A percentile compares a stretch with the other conserved stretches of the same genome.
Conservation (phyloP, 164 flowering plant genomes). For the Chimonanthus salicifolius region DNA sequence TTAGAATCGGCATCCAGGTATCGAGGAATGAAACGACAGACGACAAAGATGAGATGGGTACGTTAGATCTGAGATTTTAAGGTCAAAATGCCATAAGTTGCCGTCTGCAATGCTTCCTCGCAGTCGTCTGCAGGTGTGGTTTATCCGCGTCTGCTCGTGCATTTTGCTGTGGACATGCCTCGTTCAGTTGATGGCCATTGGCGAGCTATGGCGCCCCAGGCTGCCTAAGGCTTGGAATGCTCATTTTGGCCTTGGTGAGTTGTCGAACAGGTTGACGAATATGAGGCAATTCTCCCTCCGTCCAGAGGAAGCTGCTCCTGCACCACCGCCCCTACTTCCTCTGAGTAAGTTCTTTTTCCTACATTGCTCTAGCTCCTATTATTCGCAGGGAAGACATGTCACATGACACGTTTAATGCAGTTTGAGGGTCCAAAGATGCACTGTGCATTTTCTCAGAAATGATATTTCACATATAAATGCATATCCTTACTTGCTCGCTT, state of each 20-base stretch:
- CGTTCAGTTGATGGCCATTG: conserved; percentile 80
- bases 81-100: no score
- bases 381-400: no score
- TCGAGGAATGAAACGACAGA: no score
- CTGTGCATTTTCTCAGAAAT: no score
- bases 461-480: no score
- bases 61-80: no score
- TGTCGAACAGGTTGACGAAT: conserved; percentile 28
- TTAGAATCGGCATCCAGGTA: no score
- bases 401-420: no score
- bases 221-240: conserved; percentile 23
- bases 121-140: conserved; percentile 76
- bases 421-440: no score
- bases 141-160: conserved; percentile 77
- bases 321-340: conserved; percentile 36
- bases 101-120: conserved; percentile 4
- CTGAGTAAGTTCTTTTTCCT: conserved; percentile 41
- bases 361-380: no score
- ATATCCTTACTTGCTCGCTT: no score
- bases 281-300: conserved; percentile 20
- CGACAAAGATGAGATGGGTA: no score
- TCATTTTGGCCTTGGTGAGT: background rate
- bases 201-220: conserved; percentile 72
- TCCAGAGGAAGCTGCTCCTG: conserved; percentile 10
- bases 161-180: conserved; percentile 86